A percentile compares a stretch with the other conserved stretches of the same genome.
These are phyloP conservation scores for Pichia sp. DNA, from an alignment of 1,139 yeast genomes.

Conservation along the genomic window DNA sequence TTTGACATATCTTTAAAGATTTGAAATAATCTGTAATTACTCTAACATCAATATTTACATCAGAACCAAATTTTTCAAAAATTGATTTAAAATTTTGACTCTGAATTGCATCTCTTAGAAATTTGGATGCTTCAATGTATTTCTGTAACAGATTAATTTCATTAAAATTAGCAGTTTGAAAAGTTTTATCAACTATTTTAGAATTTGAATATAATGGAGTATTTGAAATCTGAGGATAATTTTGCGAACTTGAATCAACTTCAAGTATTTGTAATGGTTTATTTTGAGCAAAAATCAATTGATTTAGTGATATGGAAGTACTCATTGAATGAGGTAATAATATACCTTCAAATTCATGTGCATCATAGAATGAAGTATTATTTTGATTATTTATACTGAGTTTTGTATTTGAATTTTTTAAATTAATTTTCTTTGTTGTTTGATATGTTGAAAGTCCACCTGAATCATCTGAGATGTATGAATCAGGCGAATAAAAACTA, in stretches of 20 bases:
- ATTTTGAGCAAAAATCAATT: no score
- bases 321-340: background rate
- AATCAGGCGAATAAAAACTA: background rate
- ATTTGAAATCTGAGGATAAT: no score
- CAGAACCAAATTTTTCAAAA: background rate
- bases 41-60: background rate
- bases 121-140: background rate
- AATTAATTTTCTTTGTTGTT: background rate
- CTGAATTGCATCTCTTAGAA: background rate
- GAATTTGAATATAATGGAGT: background rate
- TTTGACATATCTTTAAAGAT: background rate
- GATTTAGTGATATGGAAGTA: background rate
- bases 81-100: background rate
- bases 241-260: no score
- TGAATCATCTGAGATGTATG: background rate
- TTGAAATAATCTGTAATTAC: background rate
- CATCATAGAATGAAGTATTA: background rate
- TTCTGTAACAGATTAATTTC: background rate
- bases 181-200: background rate
- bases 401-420: background rate
- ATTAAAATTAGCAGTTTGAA: background rate
- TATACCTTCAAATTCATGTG: background rate
- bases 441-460: background rate
- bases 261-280: no score
- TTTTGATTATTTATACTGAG: background rate